These are phyloP conservation scores for Ceratocystis ficicola DNA, from an alignment of 2,329 filamentous ascomycete genomes.

Conservation along the genomic window DNA sequence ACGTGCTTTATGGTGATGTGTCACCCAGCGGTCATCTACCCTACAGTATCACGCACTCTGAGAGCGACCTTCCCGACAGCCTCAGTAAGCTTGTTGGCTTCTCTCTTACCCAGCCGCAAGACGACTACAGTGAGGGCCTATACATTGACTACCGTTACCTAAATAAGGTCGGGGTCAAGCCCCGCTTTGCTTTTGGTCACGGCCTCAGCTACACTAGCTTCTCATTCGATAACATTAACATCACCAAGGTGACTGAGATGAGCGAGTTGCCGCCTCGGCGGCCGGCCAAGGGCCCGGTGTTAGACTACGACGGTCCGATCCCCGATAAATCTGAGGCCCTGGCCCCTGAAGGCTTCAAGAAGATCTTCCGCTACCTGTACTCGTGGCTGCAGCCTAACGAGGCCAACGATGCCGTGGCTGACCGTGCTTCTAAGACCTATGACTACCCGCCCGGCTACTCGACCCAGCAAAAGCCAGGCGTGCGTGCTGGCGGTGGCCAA, in stretches of 20 bases:
- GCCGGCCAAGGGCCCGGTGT: conserved; percentile 30
- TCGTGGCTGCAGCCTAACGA: conserved; percentile 44
- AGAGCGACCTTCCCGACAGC: conserved; percentile 57
- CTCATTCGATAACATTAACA: conserved; percentile 41
- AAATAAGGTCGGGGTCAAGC: conserved; percentile 60
- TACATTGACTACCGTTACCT: conserved; percentile 83
- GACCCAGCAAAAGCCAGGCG: conserved; percentile 33
- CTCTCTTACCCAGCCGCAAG: conserved; percentile 57
- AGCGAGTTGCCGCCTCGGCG: conserved; percentile 29
- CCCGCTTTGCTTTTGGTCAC: conserved; percentile 76
- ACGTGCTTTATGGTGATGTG: conserved; percentile 65
- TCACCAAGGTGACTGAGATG: conserved; percentile 38
- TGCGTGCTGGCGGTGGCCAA: conserved; percentile 55
- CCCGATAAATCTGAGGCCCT: conserved; percentile 45
- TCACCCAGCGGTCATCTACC: conserved; percentile 72
- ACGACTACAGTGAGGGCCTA: conserved; percentile 70
- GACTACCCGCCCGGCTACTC: conserved; percentile 56
- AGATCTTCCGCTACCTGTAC: conserved; percentile 56
- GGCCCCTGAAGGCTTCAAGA: conserved; percentile 46
- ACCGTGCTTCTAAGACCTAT: conserved; percentile 34
- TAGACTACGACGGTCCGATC: conserved; percentile 39
- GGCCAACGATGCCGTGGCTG: conserved; percentile 33
- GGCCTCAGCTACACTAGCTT: conserved; percentile 75
- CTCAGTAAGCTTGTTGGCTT: conserved; percentile 29
- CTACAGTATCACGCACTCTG: conserved; percentile 67